Conservation (phyloP, 108 stramenopile genomes). For the Epithemia pelagica region DNA sequence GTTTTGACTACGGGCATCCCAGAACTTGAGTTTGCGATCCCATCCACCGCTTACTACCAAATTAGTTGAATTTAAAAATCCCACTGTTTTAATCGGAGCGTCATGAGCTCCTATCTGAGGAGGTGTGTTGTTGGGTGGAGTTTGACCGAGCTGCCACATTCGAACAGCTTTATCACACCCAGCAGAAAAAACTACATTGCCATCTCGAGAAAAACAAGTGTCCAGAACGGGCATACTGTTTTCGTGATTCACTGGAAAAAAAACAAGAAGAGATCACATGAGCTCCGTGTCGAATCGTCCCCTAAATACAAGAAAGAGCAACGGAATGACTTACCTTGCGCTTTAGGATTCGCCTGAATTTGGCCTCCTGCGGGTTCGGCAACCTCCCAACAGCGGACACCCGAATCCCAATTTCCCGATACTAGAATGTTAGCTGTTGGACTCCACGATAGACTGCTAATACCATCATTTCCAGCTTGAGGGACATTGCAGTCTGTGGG, state of each 20-base stretch:
- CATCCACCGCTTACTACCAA: constrained; percentile 78
- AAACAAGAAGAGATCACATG: neutral
- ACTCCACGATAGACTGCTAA: constrained; percentile 62
- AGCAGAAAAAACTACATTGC: constrained; percentile 67
- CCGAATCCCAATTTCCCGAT: constrained; percentile 78
- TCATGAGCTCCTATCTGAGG: constrained; percentile 85
- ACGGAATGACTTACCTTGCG: constrained; percentile 37
- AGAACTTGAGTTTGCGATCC: constrained; percentile 74
- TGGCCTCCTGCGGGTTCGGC: constrained; percentile 62
- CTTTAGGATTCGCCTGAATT: constrained; percentile 60
- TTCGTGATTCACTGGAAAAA: constrained; percentile 58
- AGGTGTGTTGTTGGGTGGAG: constrained; percentile 42
- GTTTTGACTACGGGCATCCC: constrained; percentile 79
- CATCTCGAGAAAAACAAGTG: constrained; percentile 68
- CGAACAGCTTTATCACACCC: constrained; percentile 81
- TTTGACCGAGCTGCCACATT: constrained; percentile 82
- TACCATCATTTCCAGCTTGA: constrained; percentile 67
- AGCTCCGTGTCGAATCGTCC: no score
- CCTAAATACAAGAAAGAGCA: neutral
- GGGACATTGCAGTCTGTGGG: constrained; percentile 66
- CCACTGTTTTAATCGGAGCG: constrained; percentile 63
- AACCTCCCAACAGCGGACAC: constrained; percentile 82
- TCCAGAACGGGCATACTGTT: constrained; percentile 56
- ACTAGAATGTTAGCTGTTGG: constrained; percentile 69
- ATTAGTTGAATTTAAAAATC: constrained; percentile 50